Evolutionary conservation across 2,329 filamentous ascomycete species (phyloP), one percentile per base, ranked within the genome.

Genomic region (Bipolaris victoriae): DNA sequence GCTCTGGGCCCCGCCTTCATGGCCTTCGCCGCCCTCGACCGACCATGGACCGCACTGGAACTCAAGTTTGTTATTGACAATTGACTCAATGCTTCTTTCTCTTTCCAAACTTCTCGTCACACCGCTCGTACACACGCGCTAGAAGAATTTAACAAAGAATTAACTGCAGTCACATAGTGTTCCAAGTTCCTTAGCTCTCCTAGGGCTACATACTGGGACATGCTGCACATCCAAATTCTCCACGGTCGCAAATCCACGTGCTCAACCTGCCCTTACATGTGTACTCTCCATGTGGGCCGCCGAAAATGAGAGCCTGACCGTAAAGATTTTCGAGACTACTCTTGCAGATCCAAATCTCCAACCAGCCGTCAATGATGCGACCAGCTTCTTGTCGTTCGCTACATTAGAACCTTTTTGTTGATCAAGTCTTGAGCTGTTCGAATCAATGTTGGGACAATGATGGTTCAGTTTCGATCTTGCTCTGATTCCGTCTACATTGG

Each of bases 1-100:
- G 24, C 31, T 46, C 49, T 20, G n/a, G 43, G 40, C 40, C 48
- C 47, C 33, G 26, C 33, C 36, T 35, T 39, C 18, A 33, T 48
- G 24, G 40, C 33, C 36, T 36, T 39, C 24, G 40, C 52, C 47
- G 47, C 33, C 52, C 47, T 50, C 36, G 45, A 39, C 52, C 40
- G 24, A 41, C 20, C 39, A 24, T 29, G 40, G 43, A 47, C 15
- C 18, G 24, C 22, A 33, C 10, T 24, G 31, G 18, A 49, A 36
- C 20, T 26, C 10, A 46, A 9, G n/a, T 13, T 18, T 39, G 33
- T 29, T 24, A 33, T 37, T 35, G 13, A 44, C n/a, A 13, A 20
- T 36, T 36, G 33, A 31, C 43, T 22, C 15, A 49, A n/a, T 31
- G 11, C 36, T 13, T 33, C 31, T 29, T n/a, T 11, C 15, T 37